A percentile compares a stretch with the other conserved stretches of the same genome.
These are phyloP conservation scores for Aspergillus olivimuriae DNA, from an alignment of 495 filamentous ascomycete genomes.

Conservation along the genomic window DNA sequence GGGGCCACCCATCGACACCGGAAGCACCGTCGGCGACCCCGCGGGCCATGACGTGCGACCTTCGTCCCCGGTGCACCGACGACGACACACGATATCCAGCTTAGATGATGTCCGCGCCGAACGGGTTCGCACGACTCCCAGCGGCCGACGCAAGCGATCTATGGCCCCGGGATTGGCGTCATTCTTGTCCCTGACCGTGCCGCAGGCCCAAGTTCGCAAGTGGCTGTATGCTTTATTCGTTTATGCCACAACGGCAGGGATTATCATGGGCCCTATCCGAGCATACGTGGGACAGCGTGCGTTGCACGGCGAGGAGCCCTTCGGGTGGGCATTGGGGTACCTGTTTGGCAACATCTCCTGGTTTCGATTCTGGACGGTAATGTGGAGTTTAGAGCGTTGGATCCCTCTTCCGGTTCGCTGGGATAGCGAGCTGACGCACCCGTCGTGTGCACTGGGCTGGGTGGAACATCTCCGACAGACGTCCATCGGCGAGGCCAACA, in stretches of 20 bases:
- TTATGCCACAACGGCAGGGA: slow-evolving; percentile 55
- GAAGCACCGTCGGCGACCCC: slow-evolving; percentile 17
- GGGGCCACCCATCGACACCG: slow-evolving; percentile 10
- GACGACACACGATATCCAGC: slow-evolving; percentile 50
- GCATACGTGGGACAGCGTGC: slow-evolving; percentile 59
- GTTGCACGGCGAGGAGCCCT: slow-evolving; percentile 66
- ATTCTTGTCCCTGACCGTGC: slow-evolving; percentile 72
- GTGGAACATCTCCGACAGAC: slow-evolving; percentile 49
- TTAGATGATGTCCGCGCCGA: slow-evolving; percentile 29
- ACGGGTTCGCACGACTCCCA: slow-evolving; percentile 47
- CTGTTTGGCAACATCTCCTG: slow-evolving; percentile 70
- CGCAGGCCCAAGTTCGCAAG: slow-evolving; percentile 68
- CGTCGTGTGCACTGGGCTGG: slow-evolving; percentile 47
- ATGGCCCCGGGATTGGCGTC: slow-evolving; percentile 61
- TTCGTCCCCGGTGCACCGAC: slow-evolving; percentile 13
- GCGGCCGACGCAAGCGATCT: slow-evolving; percentile 60
- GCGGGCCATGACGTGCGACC: slow-evolving; percentile 18
- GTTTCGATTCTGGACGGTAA: slow-evolving; percentile 61
- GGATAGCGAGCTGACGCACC: slow-evolving; percentile 19
- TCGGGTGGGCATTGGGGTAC: slow-evolving; percentile 90
- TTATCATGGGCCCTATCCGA: slow-evolving; percentile 67
- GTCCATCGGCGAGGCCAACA: slow-evolving; percentile 67
- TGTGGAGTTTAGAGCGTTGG: slow-evolving; percentile 64
- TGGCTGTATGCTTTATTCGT: slow-evolving; percentile 79
- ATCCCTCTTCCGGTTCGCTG: slow-evolving; percentile 60